These are phyloP conservation scores for Torrubiella hemipterigena DNA, from an alignment of 2,329 filamentous ascomycete genomes.

Conservation along the genomic window DNA sequence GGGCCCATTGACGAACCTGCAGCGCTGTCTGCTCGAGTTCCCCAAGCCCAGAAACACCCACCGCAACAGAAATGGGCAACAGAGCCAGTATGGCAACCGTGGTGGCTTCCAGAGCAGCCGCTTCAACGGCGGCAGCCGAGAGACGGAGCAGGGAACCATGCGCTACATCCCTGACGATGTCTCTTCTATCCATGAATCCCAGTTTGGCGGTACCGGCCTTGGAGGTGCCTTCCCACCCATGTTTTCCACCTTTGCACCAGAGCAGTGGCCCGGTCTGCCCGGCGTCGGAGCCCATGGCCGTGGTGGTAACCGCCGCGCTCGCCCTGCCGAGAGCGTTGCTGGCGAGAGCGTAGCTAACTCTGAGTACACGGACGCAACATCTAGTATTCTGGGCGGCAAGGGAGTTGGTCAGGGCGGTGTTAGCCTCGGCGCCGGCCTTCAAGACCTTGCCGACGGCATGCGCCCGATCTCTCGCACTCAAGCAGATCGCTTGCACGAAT, in stretches of 20 bases:
- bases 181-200: slow-evolving; percentile 87
- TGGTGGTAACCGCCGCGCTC: slow-evolving; percentile 53
- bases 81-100: slow-evolving; percentile 53
- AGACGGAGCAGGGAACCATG: slow-evolving; percentile 71
- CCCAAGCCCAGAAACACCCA: slow-evolving; percentile 87
- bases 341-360: slow-evolving; percentile 89
- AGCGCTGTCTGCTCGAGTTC: slow-evolving; percentile 89
- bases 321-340: slow-evolving; percentile 65
- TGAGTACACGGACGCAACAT: slow-evolving; percentile 74
- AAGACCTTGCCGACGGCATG: slow-evolving; percentile 56
- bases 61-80: slow-evolving; percentile 66
- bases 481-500: slow-evolving; percentile 78
- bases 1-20: slow-evolving; percentile 88
- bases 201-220: slow-evolving; percentile 74
- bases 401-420: slow-evolving; percentile 75
- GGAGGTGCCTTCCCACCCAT: slow-evolving; percentile 71
- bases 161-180: slow-evolving; percentile 97
- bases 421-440: slow-evolving; percentile 71
- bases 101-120: slow-evolving; percentile 28
- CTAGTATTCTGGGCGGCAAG: slow-evolving; percentile 65
- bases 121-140: slow-evolving; percentile 31
- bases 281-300: slow-evolving; percentile 51
- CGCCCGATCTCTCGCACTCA: slow-evolving; percentile 46
- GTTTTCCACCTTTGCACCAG: slow-evolving; percentile 84
- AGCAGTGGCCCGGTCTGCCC: slow-evolving; percentile 75